Conservation (phyloP, 2,329 filamentous ascomycete species). For the Fusarium coicis region DNA sequence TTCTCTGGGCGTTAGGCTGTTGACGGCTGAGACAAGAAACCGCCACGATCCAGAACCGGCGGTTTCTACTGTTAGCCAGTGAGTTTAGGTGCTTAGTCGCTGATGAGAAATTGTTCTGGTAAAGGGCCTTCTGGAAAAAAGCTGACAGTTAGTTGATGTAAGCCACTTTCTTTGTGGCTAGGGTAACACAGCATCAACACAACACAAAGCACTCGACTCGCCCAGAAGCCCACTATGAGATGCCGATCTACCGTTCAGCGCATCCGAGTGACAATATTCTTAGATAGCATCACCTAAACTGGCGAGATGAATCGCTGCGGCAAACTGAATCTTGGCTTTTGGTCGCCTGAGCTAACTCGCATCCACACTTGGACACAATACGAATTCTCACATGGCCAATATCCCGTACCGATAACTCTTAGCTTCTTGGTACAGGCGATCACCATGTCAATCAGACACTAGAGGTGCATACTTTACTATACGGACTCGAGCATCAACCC, state of each 20-base stretch:
- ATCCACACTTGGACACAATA: slow-evolving; percentile 4
- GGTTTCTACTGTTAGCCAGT: not conserved
- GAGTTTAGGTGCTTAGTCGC: not conserved
- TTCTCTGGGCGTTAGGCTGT: not conserved
- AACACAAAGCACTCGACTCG: not conserved
- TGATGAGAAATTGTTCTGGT: not conserved
- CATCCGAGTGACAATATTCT: not conserved
- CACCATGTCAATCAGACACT: slow-evolving; percentile 6
- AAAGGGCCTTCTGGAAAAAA: slow-evolving; percentile 1
- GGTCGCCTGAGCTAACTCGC: slow-evolving; percentile 1
- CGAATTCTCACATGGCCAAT: slow-evolving; percentile 24
- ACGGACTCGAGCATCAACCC: slow-evolving; percentile 7
- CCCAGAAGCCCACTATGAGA: not conserved
- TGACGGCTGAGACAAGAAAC: slow-evolving; percentile 26
- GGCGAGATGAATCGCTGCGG: slow-evolving; percentile 20
- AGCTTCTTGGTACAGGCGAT: slow-evolving; percentile 5
- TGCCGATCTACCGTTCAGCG: not conserved
- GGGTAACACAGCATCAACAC: not conserved
- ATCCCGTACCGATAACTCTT: slow-evolving; percentile 12
- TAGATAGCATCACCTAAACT: slow-evolving; percentile 4
- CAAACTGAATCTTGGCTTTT: slow-evolving; percentile 14
- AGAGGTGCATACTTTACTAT: not conserved
- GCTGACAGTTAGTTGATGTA: not conserved
- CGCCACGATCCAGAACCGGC: slow-evolving; percentile 34
- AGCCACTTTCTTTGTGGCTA: slow-evolving; percentile 17